Conservation (phyloP, 148 eudicot genomes). For the Chenopodium formosanum region DNA sequence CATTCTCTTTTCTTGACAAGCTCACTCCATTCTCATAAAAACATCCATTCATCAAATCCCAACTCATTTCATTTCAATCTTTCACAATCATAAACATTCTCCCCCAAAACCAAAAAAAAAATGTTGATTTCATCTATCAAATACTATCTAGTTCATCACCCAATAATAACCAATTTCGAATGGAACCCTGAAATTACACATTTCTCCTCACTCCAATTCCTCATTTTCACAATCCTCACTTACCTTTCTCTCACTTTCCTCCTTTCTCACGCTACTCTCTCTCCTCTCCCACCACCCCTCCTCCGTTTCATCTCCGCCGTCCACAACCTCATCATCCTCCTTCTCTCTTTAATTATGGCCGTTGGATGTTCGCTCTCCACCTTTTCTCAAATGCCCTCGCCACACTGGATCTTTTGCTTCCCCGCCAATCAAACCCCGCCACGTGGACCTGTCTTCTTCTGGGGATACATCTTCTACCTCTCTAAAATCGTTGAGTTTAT, state of each 20-base stretch:
- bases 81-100: background rate
- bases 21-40: background rate
- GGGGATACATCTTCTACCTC: conserved; percentile 82
- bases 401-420: conserved; percentile 61
- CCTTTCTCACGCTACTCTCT: conserved; percentile 32
- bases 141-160: conserved; percentile 59
- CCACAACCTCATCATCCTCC: conserved; percentile 60
- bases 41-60: background rate
- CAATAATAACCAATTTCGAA: conserved; percentile 46
- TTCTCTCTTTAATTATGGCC: conserved; percentile 72
- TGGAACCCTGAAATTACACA: conserved; percentile 42
- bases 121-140: background rate
- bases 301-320: conserved; percentile 51
- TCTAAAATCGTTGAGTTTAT: conserved; percentile 75
- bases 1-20: background rate
- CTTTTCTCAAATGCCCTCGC: conserved; percentile 39
- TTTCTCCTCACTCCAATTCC: conserved; percentile 47
- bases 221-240: conserved; percentile 40
- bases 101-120: background rate
- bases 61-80: too few relatives aligned
- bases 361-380: conserved; percentile 58
- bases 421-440: conserved; percentile 49
- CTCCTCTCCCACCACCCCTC: conserved; percentile 39
- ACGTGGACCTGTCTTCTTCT: conserved; percentile 73
- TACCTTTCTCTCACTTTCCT: conserved; percentile 60